Base-by-base conservation (phyloP, 2,329 filamentous ascomycete species). In the Fusarium subglutinans region DNA sequence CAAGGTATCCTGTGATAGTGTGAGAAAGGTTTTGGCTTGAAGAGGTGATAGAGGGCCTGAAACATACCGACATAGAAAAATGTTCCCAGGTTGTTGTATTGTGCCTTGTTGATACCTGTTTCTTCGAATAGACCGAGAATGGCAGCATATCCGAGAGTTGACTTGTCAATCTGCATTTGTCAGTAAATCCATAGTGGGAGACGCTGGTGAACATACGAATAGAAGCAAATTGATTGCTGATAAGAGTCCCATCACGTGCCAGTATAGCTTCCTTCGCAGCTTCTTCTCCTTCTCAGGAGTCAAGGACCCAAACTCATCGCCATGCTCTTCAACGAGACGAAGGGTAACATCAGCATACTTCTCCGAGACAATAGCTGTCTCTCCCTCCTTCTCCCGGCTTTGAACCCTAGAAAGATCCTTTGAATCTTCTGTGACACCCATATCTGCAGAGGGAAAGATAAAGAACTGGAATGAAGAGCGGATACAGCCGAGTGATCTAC, bases 101-200 rank as follows among this genome's bases (percentile, higher is more conserved):
- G 65, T 2, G 65, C 65, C 15, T 68, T 66, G 17, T 30, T 62
- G 11, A 68, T 68, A 6, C 63, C 65, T 1, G 65, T 68, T 28
- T 68, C 65, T 8, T 84, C 81, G 24, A 85, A 84, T 1, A 85
- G 65, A 1, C 83, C 84, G 10, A 85, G 76, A 28, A 85, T 81
- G 2, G 83, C 81, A 11, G 83, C 79, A 50, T 84, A 84, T 3
- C 81, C 80, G 1, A 85, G 70, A 2, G 83, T 84, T 0, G 65
- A 68, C 22, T 68, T 68, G 6, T 68, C 65, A 13, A 68, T 68
- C 65, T 68, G 28, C 5, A 5, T 0, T 3, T 13, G 18, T 45
- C 0, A 48, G 41, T 22, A 15, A 7, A 5, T 18, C 4, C 5
- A 15, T 6, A 11, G 30, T 15, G 1, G 4, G 13, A 28, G 15